These are phyloP conservation scores for Austropuccinia psidii DNA, from an alignment of 1,284 basidiomycete genomes.

Conservation along the genomic window DNA sequence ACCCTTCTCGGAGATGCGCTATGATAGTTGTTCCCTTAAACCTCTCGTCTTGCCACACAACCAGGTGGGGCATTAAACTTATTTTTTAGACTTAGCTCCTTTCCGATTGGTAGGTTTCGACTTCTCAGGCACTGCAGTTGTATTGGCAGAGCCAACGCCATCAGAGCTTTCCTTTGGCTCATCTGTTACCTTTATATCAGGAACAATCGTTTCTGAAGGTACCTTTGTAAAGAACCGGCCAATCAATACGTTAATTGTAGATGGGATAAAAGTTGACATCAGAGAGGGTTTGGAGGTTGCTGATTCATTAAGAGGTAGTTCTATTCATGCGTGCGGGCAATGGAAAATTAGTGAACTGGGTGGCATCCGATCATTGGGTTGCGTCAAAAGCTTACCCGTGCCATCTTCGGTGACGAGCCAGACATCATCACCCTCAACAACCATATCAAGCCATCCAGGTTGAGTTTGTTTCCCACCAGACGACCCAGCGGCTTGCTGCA, in stretches of 20 bases:
- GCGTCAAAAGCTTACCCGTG: slow-evolving; percentile 38
- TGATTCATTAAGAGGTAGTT: slow-evolving; percentile 39
- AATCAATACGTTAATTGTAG: slow-evolving; percentile 14
- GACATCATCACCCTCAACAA: slow-evolving; percentile 43
- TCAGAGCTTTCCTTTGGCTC: neutral
- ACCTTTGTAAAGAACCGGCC: neutral
- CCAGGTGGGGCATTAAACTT: too few relatives aligned
- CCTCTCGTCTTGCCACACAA: too few relatives aligned
- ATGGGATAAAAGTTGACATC: slow-evolving; percentile 39
- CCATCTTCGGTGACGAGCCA: slow-evolving; percentile 43
- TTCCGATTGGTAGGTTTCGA: neutral
- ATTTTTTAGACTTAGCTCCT: slow-evolving; percentile 15
- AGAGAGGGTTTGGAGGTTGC: slow-evolving; percentile 38
- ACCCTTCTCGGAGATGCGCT: too few relatives aligned
- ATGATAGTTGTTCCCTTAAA: too few relatives aligned
- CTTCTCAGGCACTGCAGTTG: neutral
- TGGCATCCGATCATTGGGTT: neutral
- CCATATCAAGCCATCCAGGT: slow-evolving; percentile 41
- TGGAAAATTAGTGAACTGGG: neutral
- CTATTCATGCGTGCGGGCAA: neutral
- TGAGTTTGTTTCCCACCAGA: slow-evolving; percentile 38
- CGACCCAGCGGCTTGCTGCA: slow-evolving; percentile 38
- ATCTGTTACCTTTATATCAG: neutral
- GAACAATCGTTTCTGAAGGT: neutral
- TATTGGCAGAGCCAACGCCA: neutral